Evolutionary conservation across 345 rosid species (phyloP).

Genomic region (Conringia planisiliqua): DNA sequence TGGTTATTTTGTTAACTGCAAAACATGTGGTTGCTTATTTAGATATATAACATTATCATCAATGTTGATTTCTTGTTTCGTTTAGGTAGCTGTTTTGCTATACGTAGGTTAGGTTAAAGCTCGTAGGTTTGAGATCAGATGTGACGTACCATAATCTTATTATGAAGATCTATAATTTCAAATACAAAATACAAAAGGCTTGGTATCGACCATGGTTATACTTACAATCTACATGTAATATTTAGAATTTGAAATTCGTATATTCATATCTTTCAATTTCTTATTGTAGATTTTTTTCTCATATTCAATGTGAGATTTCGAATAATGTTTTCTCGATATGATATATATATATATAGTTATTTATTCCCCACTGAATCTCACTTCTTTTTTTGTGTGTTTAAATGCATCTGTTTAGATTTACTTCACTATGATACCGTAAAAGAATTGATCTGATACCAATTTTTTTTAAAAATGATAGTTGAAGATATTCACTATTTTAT

Average conservation of each 20-base stretch:
- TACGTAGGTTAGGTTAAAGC: slow-evolving; percentile 1
- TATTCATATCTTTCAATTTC: not conserved
- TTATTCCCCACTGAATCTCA: too few relatives aligned
- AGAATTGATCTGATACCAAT: too few relatives aligned
- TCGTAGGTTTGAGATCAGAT: slow-evolving; percentile 20
- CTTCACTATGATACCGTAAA: too few relatives aligned
- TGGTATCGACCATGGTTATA: not conserved
- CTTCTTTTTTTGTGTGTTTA: too few relatives aligned
- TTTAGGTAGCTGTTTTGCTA: slow-evolving; percentile 7
- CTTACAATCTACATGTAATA: not conserved
- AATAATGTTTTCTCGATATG: too few relatives aligned
- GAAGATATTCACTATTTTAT: too few relatives aligned
- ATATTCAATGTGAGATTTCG: not conserved
- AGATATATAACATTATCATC: not conserved
- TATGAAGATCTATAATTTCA: not conserved
- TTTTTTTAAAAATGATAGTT: too few relatives aligned
- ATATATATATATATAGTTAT: too few relatives aligned
- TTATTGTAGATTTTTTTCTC: not conserved
- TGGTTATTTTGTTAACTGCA: too few relatives aligned
- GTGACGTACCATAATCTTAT: not conserved
- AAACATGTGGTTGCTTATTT: not conserved
- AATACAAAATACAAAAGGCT: not conserved
- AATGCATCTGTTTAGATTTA: too few relatives aligned
- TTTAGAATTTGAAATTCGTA: too few relatives aligned
- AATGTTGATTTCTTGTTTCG: not conserved